Evolutionary conservation across 2,329 filamentous ascomycete species (phyloP).

Genomic region (Botrytis elliptica): DNA sequence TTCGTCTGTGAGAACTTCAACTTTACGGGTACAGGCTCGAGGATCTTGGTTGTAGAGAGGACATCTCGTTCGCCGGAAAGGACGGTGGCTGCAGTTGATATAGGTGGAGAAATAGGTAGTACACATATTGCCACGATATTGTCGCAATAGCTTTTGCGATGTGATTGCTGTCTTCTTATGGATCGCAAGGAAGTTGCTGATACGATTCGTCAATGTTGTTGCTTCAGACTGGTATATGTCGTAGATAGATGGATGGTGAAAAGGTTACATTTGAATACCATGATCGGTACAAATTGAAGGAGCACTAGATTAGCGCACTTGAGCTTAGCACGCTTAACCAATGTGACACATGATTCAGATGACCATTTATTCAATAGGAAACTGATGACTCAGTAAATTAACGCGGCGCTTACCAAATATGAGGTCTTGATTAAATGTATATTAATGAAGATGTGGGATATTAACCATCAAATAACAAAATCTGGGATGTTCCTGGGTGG

Average conservation of each 20-base stretch:
- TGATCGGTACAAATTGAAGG: not conserved
- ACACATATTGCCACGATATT: not conserved
- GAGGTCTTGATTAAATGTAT: not conserved
- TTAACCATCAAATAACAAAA: not conserved
- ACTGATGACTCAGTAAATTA: not conserved
- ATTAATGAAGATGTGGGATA: not conserved
- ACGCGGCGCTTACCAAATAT: not conserved
- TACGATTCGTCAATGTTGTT: not conserved
- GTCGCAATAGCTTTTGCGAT: not conserved
- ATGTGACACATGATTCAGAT: not conserved
- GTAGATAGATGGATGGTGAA: not conserved
- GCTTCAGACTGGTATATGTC: not conserved
- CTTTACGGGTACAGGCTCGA: not conserved
- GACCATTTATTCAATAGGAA: not conserved
- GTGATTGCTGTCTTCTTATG: not conserved
- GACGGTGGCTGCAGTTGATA: slow-evolving; percentile 13
- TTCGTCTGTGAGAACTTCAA: not conserved
- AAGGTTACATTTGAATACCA: not conserved
- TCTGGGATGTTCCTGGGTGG: not conserved
- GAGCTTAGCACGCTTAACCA: not conserved
- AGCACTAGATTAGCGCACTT: not conserved
- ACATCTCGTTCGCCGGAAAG: not conserved
- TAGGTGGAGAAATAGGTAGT: slow-evolving; percentile 16
- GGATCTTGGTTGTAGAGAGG: not conserved
- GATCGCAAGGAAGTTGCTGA: not conserved